phyloP scores from a whole-genome alignment of 306 rosid species.

The Prunus campanulata region DNA sequence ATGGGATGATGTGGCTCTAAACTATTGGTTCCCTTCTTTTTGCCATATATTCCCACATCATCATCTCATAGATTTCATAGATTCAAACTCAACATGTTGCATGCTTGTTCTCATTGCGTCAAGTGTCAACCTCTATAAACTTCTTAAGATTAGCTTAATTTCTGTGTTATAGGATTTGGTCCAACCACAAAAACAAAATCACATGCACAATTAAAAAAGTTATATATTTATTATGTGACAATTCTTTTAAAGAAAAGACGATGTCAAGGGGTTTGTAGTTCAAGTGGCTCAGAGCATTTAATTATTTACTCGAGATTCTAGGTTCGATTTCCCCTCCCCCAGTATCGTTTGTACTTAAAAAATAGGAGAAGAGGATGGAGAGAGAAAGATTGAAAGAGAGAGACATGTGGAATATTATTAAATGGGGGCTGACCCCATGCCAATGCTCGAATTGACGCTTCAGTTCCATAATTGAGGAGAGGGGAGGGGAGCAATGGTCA shows the following conservation, averaged over 20 bases:
- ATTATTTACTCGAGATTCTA: too few species aligned
- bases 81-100: not conserved
- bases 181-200: not conserved
- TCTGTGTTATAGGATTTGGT: not conserved
- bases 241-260: not conserved
- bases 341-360: too few species aligned
- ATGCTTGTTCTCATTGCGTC: not conserved
- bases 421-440: conserved; percentile 1
- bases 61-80: not conserved
- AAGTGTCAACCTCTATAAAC: not conserved
- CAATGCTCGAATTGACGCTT: not conserved
- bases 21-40: too few species aligned
- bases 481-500: not conserved
- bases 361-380: not conserved
- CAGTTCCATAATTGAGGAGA: not conserved
- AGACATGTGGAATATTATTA: not conserved
- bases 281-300: too few species aligned
- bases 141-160: not conserved
- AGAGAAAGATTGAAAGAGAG: too few species aligned
- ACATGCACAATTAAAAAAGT: not conserved
- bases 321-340: too few species aligned
- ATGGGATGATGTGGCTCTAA: not conserved
- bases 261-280: too few species aligned
- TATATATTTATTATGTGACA: not conserved
- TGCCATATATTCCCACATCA: not conserved